Base-by-base conservation (phyloP, 495 filamentous ascomycete species). In the Hypoxylon trugodes region DNA sequence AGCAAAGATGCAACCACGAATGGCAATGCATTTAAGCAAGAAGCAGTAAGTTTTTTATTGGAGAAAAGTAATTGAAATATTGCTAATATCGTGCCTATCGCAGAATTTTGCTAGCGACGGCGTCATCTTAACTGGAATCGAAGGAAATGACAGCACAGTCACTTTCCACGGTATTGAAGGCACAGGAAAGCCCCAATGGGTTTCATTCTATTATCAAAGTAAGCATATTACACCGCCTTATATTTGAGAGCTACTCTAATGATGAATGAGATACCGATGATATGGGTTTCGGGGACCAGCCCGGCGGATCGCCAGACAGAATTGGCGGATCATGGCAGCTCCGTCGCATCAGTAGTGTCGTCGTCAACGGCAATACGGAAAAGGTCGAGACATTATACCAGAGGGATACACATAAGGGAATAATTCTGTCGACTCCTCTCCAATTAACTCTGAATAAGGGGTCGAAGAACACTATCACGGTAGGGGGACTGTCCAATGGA, bases 121-220 rank as follows among this genome's bases (percentile, higher is more conserved):
- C 0, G 61, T 72, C 0, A 82, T 82, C 35, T 58, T 74, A 5
- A 81, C 81, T 6, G 79, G 79, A 0, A 82, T 83, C 41, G 76
- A 79, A 51, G 80, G 79, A 6, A 83, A 82, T 49, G 78, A 79
- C 43, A 82, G 79, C 64, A 82, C 77, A 0, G 74, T 82, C 19
- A 83, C 77, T 1, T 82, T 84, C 57, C 64, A 76, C 9, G 69
- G 66, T 2, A 77, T 84, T 15, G 66, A 79, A 52, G 82, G 82
- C 5, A 69, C 76, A 4, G 82, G 81, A 15, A 74, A 79, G 32
- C 77, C 76, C 1, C 82, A 84, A 74, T 84, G 80, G 81, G 73
- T 84, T 9, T 83, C 82, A 0, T 83, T 84, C 66, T 80, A 84
- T 55, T 83, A 83, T 45, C 75, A 78, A 49, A 78, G 71, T 75